Conservation (phyloP, 176 grass and related monocot genomes). For the Raddia guianensis region DNA sequence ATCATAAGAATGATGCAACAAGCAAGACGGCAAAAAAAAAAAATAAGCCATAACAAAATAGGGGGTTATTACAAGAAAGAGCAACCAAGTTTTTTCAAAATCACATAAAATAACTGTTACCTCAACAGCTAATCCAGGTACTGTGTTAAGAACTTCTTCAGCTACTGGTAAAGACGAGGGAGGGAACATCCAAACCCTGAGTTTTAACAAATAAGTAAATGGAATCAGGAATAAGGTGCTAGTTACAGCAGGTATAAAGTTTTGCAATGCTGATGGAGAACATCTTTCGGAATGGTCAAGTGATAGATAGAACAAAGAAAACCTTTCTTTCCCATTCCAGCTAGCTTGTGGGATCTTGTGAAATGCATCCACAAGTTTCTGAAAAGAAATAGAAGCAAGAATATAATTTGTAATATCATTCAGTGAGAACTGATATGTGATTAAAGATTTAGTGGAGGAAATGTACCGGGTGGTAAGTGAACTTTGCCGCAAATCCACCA, state of each 20-base stretch:
- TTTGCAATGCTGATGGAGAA: constrained; percentile 16
- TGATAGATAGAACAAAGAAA: constrained; percentile 20
- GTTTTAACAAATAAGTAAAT: constrained; percentile 33
- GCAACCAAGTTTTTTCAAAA: neutral
- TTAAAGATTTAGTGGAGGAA: constrained; percentile 19
- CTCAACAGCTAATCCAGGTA: constrained; percentile 69
- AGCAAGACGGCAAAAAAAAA: constrained; percentile 32
- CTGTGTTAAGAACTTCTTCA: constrained; percentile 62
- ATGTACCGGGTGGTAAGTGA: constrained; percentile 67
- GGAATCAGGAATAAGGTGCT: constrained; percentile 38
- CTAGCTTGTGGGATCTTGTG: constrained; percentile 76
- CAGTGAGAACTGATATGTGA: constrained; percentile 16
- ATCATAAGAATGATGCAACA: constrained; percentile 24
- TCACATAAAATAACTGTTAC: constrained; percentile 50
- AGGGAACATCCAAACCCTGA: constrained; percentile 87
- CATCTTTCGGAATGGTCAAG: constrained; percentile 20
- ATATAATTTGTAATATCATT: constrained; percentile 31
- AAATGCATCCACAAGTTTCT: constrained; percentile 81
- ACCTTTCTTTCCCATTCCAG: constrained; percentile 88
- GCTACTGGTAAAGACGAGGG: constrained; percentile 65
- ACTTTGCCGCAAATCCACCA: constrained; percentile 70
- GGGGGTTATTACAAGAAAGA: constrained; percentile 19
- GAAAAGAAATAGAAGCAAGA: constrained; percentile 29
- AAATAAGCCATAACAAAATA: constrained; percentile 19
- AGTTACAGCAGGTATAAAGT: neutral